Evolutionary conservation across 2,329 filamentous ascomycete genomes (phyloP), one percentile per base, ranked within the genome.

Genomic region (Phaeosphaeria sp.): DNA sequence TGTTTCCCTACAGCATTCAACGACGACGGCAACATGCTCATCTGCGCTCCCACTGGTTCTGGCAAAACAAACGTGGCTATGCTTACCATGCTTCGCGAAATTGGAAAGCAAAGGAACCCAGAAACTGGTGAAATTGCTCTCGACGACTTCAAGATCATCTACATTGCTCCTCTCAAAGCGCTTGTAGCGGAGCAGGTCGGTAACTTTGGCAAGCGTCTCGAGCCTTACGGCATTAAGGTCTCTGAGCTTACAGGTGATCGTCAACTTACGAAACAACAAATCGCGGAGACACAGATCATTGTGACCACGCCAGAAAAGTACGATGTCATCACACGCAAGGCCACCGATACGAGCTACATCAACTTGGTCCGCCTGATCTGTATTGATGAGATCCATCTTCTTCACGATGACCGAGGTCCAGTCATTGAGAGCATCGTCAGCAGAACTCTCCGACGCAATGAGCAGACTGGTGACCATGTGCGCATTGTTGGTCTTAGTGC

Each of bases 41-140:
- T 99, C 72, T 99, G 95, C 77, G 96, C 95, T 6, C 95, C 95
- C 1, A 99, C 95, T 50, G 95, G 95, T 66, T 97, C 93, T 75
- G 95, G 95, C 74, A 99, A 99, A 81, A 99, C 95, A 1, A 99
- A 99, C 72, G 95, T 99, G 51, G 94, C 94, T 43, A 98, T 99
- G 94, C 83, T 99, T 62, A 90, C 94, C 1, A 98, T 99, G 72
- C 84, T 99, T 41, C 91, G 94, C 62, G 96, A 99, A 76, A 93
- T 99, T 72, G 95, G 95, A 60, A 99, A 98, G 82, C 90, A 99
- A 74, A 87, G 94, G 56, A 90, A 99, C 71, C 87, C 91, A 0
- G 83, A 90, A 62, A 97, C 92, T 0, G 95, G 95, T n/a, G 90
- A 96, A 59, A 95, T 99, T 63, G 92, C 96, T 76, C 82, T 99